Base-by-base conservation (phyloP, 2,329 filamentous ascomycete species). In the Cladosporium sp. region DNA sequence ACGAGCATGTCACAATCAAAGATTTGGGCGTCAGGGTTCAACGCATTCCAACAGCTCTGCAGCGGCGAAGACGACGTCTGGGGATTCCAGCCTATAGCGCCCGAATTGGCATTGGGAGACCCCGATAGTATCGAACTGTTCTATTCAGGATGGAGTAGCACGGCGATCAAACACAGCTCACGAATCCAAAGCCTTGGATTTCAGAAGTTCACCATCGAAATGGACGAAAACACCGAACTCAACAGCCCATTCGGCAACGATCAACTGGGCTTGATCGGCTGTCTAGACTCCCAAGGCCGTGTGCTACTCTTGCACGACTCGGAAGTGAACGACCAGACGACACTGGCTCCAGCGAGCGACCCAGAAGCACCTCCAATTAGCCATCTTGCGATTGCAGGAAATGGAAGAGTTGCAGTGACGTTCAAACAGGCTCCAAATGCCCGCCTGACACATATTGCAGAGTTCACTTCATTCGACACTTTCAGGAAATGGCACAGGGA, bases 111-210 rank as follows among this genome's bases (percentile, higher is more conserved):
- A 15, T 14, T 22, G 17, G 34, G 5, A 19, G 19, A 20, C 34
- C 42, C 11, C 15, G 39, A 54, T 9, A 42, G 58, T 12, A 15
- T 57, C 19, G 58, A 63, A 11, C 42, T 73, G 14, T 43, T 72
- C 0, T 71, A 69, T 61, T 60, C 66, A 5, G 65, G 69, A 49
- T 74, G 71, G 71, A 70, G 70, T 54, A 69, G 63, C 42, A 70
- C 68, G 5, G 59, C 67, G 2, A 30, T 71, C 39, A 58, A 59
- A 20, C 47, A 40, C 19, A 49, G 43, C 11, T 43, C 42, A 34
- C 38, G 37, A 4, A 37, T 65, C 14, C 57, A 51, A 40, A 61
- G 63, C 39, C 39, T 60, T 17, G 66, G 63, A 3, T 49, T 60
- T 40, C 63, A 65, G 17, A 34, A 59, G 9, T 57, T 66, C 20